Base-by-base conservation (phyloP, 495 filamentous ascomycete species). In the Neurospora sp. region DNA sequence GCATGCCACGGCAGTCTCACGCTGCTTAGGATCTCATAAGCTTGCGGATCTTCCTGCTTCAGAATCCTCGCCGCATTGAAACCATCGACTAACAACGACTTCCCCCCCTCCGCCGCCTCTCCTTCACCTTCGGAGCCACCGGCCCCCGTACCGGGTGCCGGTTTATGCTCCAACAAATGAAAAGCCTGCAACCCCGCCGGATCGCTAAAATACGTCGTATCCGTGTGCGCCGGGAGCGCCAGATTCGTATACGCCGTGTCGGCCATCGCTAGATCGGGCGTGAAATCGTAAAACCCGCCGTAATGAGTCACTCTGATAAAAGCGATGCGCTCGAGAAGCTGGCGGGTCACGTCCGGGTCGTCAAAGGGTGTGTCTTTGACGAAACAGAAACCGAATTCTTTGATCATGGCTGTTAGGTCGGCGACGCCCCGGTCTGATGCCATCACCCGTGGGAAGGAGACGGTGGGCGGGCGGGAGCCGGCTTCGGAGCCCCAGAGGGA, bases 241-340 rank as follows among this genome's bases (percentile, higher is more conserved):
- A 94, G 84, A 73, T 87, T 91, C 16, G 94, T 97, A 81, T 97
- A 98, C n/a, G 95, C 95, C 6, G 91, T 97, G 78, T 98, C 95
- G 79, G 93, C 94, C 78, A 88, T 91, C 31, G 92, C 89, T 20
- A 97, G 87, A 79, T 97, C 92, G 39, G 94, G 89, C 1, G 91
- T 94, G 81, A 98, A 97, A 81, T 97, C 93, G 86, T 94, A 98
- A 83, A 98, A 97, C 37, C 92, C 94, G 75, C 93, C 95, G 79
- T 98, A 98, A 79, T 98, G 95, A 0, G 95, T 98, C 46, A 89
- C 80, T 12, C 93, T 87, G 77, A 98, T 93, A 75, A 93, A 92
- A 10, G 92, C 88, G 71, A 98, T 96, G 37, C 89, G 88, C 78
- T 93, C 88, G 3, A 98, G 84, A 6, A 97, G 84, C 38, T 81